phyloP scores from a whole-genome alignment of 768 basidiomycete genomes.

The Mycena maculata region DNA sequence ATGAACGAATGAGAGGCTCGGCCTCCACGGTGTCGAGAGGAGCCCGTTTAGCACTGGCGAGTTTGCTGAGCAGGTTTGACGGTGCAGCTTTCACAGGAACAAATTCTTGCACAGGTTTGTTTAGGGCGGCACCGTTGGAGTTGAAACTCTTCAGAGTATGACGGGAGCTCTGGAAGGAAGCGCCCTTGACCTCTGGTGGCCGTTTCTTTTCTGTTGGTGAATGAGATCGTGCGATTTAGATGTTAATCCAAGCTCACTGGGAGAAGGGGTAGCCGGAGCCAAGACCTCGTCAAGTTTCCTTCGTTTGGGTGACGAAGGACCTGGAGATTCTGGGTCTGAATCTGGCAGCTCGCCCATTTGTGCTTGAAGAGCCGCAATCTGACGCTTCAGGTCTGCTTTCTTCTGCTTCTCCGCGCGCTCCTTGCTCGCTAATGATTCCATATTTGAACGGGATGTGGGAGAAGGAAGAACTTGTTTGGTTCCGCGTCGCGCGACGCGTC shows the following conservation, averaged over 20 bases:
- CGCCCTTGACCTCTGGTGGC: constrained; percentile 20
- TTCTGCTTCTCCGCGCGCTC: constrained; percentile 41
- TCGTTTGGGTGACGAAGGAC: constrained; percentile 51
- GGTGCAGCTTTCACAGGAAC: constrained; percentile 51
- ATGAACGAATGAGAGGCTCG: constrained; percentile 39
- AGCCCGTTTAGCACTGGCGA: constrained; percentile 24
- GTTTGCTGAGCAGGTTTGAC: constrained; percentile 46
- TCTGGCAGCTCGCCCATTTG: constrained; percentile 48
- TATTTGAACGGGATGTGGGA: constrained; percentile 21
- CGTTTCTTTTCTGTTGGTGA: constrained; percentile 28
- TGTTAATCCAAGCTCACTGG: constrained; percentile 57
- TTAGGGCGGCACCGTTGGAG: constrained; percentile 3
- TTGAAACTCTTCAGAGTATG: constrained; percentile 21
- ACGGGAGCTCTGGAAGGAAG: constrained; percentile 16
- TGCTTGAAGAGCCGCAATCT: constrained; percentile 57
- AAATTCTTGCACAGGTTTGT: constrained; percentile 9
- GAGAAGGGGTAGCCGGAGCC: constrained; percentile 74
- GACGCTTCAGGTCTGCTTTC: constrained; percentile 52
- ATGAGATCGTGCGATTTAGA: constrained; percentile 49
- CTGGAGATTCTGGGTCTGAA: constrained; percentile 28
- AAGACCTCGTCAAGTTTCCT: constrained; percentile 47
- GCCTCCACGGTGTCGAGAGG: constrained; percentile 16
- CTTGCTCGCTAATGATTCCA: constrained; percentile 53
- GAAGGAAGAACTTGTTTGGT: too few species aligned
- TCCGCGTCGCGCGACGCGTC: too few species aligned